Conservation (phyloP, 148 eudicot genomes). For the Rhododendron williamsianum region DNA sequence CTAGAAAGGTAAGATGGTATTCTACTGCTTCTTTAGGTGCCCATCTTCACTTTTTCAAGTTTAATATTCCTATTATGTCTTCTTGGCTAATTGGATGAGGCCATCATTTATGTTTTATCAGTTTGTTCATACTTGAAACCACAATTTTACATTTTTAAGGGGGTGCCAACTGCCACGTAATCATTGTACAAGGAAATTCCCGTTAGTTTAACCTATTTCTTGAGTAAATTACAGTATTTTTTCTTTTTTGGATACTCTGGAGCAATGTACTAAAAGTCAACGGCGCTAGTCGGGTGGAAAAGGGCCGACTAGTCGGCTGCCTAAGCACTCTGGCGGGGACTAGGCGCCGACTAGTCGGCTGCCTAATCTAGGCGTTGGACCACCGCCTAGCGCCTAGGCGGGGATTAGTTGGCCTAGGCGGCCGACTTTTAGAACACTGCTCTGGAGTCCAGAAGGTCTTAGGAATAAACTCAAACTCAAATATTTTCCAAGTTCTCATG, state of each 20-base stretch:
- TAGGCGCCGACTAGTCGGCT: too few species aligned
- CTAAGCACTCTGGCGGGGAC: too few species aligned
- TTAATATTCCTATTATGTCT: not conserved
- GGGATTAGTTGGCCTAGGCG: too few species aligned
- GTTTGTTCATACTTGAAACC: not conserved
- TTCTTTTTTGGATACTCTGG: not conserved
- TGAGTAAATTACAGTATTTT: not conserved
- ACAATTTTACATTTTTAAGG: not conserved
- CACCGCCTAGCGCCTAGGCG: too few species aligned
- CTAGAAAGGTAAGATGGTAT: conserved; percentile 55
- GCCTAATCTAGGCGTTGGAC: too few species aligned
- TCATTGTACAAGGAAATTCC: not conserved
- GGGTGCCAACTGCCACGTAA: not conserved
- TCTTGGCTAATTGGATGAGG: not conserved
- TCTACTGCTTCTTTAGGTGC: not conserved
- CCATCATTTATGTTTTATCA: not conserved
- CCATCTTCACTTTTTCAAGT: not conserved
- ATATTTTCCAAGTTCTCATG: not conserved
- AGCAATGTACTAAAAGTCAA: too few species aligned
- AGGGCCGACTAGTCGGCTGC: too few species aligned
- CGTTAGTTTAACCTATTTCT: not conserved
- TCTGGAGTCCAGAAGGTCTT: not conserved
- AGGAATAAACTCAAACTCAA: not conserved
- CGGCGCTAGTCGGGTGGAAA: too few species aligned
- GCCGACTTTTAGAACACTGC: too few species aligned